phyloP scores from a whole-genome alignment of 2,329 filamentous ascomycete species.

The Dothideomycetes sp. region DNA sequence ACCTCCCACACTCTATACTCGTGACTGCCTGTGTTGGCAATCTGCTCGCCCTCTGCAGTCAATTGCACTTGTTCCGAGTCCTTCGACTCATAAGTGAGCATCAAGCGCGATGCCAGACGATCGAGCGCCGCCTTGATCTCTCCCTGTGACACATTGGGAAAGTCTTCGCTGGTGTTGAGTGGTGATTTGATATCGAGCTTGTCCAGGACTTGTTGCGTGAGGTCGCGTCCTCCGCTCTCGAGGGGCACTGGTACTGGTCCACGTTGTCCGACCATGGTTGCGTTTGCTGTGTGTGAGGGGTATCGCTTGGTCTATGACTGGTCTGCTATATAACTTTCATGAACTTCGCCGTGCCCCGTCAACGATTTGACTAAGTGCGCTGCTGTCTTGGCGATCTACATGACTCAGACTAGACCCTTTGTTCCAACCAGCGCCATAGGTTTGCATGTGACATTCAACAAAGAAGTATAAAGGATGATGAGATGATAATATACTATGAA shows the following conservation, averaged over 20 bases:
- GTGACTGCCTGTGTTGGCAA: constrained; percentile 42
- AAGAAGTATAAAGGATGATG: no score
- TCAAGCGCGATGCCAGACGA: constrained; percentile 69
- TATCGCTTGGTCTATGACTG: no score
- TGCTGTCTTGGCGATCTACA: no score
- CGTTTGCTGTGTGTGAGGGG: not conserved
- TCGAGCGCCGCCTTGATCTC: constrained; percentile 79
- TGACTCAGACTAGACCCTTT: no score
- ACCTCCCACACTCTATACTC: constrained; percentile 41
- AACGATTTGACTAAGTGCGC: no score
- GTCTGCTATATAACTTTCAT: no score
- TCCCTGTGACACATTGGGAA: constrained; percentile 23
- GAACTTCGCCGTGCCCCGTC: no score
- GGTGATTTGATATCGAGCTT: constrained; percentile 37
- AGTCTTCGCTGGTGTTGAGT: constrained; percentile 19
- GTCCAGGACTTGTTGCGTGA: constrained; percentile 75
- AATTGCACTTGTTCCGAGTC: constrained; percentile 68
- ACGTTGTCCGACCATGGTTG: constrained; percentile 32
- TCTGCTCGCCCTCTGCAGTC: constrained; percentile 71
- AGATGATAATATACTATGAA: no score
- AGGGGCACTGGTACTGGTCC: constrained; percentile 36
- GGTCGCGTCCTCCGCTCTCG: constrained; percentile 30
- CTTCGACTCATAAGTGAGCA: constrained; percentile 76
- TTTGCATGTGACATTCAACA: no score
- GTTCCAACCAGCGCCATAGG: no score